Conservation (phyloP, 2,329 filamentous ascomycete species). For the Tolypocladium sp. region DNA sequence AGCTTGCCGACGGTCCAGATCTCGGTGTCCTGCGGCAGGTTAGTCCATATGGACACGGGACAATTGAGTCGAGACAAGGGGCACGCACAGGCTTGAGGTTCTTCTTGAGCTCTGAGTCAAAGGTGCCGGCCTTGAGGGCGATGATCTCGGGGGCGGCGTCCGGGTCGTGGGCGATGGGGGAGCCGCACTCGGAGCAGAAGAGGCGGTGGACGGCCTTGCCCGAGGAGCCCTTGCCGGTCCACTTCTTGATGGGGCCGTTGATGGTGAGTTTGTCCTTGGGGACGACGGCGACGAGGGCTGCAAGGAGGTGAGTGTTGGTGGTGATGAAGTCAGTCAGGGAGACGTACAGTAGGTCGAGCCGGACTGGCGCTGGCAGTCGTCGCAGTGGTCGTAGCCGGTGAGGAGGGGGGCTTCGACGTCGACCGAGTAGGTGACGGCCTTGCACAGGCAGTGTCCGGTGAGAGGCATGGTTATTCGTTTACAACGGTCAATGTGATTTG, state of each 20-base stretch:
- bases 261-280: slow-evolving; percentile 56
- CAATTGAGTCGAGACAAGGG: background rate
- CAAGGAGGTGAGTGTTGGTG: background rate
- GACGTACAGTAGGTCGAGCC: slow-evolving; percentile 58
- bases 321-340: background rate
- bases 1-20: slow-evolving; percentile 63
- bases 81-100: slow-evolving; percentile 52
- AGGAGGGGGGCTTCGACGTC: slow-evolving; percentile 41
- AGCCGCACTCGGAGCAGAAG: slow-evolving; percentile 62
- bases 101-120: slow-evolving; percentile 58
- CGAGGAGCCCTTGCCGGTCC: slow-evolving; percentile 47
- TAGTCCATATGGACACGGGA: slow-evolving; percentile 5
- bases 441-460: slow-evolving; percentile 62
- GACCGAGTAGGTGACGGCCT: slow-evolving; percentile 58
- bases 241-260: slow-evolving; percentile 57
- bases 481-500: background rate
- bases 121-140: slow-evolving; percentile 57
- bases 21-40: slow-evolving; percentile 46
- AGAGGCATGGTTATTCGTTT: slow-evolving; percentile 45
- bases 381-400: slow-evolving; percentile 62
- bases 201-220: slow-evolving; percentile 57
- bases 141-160: slow-evolving; percentile 63
- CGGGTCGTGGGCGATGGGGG: slow-evolving; percentile 61
- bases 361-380: slow-evolving; percentile 63
- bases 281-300: slow-evolving; percentile 57